phyloP scores from a whole-genome alignment of 306 rosid species.

The Leucaena leucocephala region DNA sequence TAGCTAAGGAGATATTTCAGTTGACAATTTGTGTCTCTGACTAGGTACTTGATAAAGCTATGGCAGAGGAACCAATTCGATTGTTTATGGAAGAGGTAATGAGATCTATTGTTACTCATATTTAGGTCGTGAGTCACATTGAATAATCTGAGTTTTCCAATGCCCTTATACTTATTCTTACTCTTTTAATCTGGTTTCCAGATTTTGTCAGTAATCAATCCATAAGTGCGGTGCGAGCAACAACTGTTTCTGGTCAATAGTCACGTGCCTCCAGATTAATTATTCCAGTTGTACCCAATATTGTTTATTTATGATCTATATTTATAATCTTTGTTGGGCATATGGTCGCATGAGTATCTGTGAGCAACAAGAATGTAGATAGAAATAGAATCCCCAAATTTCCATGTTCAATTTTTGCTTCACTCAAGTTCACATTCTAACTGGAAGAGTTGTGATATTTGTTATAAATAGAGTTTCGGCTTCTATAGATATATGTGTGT shows the following conservation, averaged over 20 bases:
- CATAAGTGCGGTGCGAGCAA: constrained; percentile 26
- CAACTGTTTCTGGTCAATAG: constrained; percentile 17
- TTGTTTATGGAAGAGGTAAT: constrained; percentile 71
- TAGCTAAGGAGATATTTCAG: constrained; percentile 9
- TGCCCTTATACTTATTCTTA: constrained; percentile 1
- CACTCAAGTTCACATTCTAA: constrained; percentile 4
- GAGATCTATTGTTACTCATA: constrained; percentile 19
- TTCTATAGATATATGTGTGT: neutral
- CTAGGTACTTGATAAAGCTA: constrained; percentile 84
- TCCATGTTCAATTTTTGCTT: constrained; percentile 14
- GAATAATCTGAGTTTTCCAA: constrained; percentile 12
- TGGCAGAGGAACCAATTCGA: constrained; percentile 63
- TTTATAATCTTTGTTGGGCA: neutral
- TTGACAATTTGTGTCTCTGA: constrained; percentile 29
- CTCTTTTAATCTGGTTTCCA: constrained; percentile 38
- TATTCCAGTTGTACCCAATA: constrained; percentile 20
- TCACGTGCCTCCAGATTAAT: constrained; percentile 17
- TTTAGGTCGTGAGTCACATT: constrained; percentile 25
- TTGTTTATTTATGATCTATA: constrained; percentile 18
- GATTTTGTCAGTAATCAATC: constrained; percentile 63
- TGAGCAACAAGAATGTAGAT: constrained; percentile 13
- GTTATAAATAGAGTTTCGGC: neutral
- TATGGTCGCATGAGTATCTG: neutral
- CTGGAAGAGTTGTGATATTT: constrained; percentile 10
- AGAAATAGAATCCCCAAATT: constrained; percentile 2